Percentiles rank a stretch among this genome's conserved stretches.
These are phyloP conservation scores for Hypericum androsaemum DNA, from an alignment of 345 rosid genomes.

Conservation along the genomic window DNA sequence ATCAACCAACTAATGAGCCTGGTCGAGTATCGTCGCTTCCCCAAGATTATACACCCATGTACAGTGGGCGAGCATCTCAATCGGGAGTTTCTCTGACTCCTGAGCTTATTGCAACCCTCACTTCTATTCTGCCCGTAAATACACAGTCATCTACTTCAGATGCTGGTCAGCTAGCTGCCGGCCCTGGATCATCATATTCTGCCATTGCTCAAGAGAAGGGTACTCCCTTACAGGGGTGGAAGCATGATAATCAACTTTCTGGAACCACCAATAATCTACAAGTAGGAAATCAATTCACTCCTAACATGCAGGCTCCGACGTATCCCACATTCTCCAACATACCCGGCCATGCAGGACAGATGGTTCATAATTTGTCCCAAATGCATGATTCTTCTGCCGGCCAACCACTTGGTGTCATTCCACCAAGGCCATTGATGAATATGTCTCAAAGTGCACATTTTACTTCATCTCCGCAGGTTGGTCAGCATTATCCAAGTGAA, in stretches of 20 bases:
- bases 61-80: slow-evolving; percentile 32
- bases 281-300: slow-evolving; percentile 41
- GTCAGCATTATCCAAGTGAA: slow-evolving; percentile 51
- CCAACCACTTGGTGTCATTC: slow-evolving; percentile 33
- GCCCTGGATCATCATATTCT: slow-evolving; percentile 33
- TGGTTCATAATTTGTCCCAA: slow-evolving; percentile 30
- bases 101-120: slow-evolving; percentile 70
- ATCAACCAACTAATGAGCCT: slow-evolving; percentile 27
- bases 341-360: slow-evolving; percentile 33
- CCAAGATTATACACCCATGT: slow-evolving; percentile 25
- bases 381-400: slow-evolving; percentile 38
- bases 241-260: slow-evolving; percentile 21
- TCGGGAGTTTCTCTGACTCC: slow-evolving; percentile 67
- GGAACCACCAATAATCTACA: slow-evolving; percentile 13
- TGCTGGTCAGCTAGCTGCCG: slow-evolving; percentile 34
- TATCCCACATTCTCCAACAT: slow-evolving; percentile 30
- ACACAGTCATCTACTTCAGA: slow-evolving; percentile 35
- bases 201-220: slow-evolving; percentile 30
- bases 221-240: slow-evolving; percentile 42
- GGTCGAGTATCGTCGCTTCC: slow-evolving; percentile 25
- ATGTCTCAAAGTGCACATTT: slow-evolving; percentile 46
- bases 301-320: slow-evolving; percentile 31
- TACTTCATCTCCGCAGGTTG: slow-evolving; percentile 41
- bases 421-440: slow-evolving; percentile 30
- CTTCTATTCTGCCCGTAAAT: slow-evolving; percentile 54